These are phyloP conservation scores for Alternaria sp. DNA, from an alignment of 2,329 filamentous ascomycete genomes.

Conservation along the genomic window DNA sequence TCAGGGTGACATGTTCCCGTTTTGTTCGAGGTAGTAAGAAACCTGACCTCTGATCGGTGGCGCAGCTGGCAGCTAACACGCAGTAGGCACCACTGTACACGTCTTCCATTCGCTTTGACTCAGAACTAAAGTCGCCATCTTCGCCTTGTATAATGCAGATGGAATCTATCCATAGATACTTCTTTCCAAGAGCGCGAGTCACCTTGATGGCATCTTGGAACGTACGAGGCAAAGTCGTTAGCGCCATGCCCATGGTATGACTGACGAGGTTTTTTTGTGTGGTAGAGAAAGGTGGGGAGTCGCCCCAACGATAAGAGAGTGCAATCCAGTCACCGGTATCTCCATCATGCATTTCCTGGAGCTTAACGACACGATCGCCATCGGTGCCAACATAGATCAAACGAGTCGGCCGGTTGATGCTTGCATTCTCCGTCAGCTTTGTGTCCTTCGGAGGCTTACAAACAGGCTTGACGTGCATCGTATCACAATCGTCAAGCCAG, in stretches of 20 bases:
- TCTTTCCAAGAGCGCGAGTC: constrained; percentile 20
- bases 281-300: constrained; percentile 5
- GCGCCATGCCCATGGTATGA: neutral
- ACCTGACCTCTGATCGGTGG: neutral
- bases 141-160: constrained; percentile 34
- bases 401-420: constrained; percentile 2
- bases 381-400: constrained; percentile 14
- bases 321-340: constrained; percentile 17
- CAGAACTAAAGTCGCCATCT: constrained; percentile 26
- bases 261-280: neutral
- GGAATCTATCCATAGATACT: constrained; percentile 39
- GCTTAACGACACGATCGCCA: neutral
- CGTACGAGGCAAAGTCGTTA: constrained; percentile 13
- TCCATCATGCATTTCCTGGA: neutral
- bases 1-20: neutral
- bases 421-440: neutral
- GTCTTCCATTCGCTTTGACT: constrained; percentile 29
- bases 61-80: constrained; percentile 28
- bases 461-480: neutral
- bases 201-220: constrained; percentile 29
- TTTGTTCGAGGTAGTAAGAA: constrained; percentile 11
- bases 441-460: neutral
- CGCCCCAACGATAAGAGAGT: constrained; percentile 24
- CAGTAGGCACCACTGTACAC: constrained; percentile 32
- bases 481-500: constrained; percentile 20